Conservation (phyloP, 2,329 filamentous ascomycete genomes). For the Colletotrichum incanum region DNA sequence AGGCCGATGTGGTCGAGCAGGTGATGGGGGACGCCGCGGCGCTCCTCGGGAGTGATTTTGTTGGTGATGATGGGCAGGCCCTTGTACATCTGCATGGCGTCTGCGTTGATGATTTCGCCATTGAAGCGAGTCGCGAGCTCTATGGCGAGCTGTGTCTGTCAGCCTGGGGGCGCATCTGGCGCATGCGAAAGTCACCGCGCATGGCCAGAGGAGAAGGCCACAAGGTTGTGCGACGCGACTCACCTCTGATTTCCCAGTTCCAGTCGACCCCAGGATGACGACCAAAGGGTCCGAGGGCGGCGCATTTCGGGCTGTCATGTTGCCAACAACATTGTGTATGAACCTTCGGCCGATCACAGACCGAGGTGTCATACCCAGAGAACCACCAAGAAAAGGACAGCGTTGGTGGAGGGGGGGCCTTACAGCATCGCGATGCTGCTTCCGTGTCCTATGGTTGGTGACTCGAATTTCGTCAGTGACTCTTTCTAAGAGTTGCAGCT, state of each 20-base stretch:
- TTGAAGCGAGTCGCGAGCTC: conserved; percentile 87
- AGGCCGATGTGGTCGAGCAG: conserved; percentile 85
- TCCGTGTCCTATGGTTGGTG: conserved; percentile 18
- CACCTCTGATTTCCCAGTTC: conserved; percentile 94
- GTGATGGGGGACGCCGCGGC: conserved; percentile 87
- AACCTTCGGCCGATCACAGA: conserved; percentile 33
- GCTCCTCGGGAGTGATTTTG: conserved; percentile 84
- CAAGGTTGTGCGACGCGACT: conserved; percentile 43
- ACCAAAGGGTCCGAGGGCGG: conserved; percentile 76
- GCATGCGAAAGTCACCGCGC: background rate
- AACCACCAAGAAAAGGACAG: conserved; percentile 25
- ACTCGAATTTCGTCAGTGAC: conserved; percentile 11
- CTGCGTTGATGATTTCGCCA: conserved; percentile 96
- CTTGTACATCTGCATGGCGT: conserved; percentile 97
- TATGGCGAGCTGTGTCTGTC: conserved; percentile 79
- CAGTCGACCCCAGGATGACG: conserved; percentile 89
- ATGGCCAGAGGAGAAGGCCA: background rate
- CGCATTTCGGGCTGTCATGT: conserved; percentile 45
- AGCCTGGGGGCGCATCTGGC: background rate
- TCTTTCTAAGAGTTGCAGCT: conserved; percentile 3
- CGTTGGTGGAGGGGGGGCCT: background rate
- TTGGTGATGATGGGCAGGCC: conserved; percentile 97
- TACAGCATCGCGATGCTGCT: conserved; percentile 26
- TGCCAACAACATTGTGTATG: conserved; percentile 48
- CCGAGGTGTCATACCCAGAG: conserved; percentile 38